phyloP scores from a whole-genome alignment of 1,284 basidiomycete species.

The Cutaneotrichosporon sp. region DNA sequence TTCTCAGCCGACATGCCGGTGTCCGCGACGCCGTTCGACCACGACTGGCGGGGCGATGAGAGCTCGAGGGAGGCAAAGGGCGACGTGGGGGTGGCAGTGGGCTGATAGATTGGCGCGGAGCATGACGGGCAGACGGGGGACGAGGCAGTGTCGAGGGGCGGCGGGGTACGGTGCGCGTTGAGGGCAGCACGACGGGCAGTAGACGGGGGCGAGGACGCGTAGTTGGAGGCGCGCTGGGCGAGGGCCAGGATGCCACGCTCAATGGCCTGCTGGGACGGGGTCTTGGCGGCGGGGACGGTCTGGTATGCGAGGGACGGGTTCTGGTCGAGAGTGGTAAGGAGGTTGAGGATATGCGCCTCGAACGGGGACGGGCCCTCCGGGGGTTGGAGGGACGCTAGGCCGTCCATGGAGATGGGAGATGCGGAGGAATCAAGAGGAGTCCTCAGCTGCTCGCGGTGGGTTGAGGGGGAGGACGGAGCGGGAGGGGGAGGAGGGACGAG shows the following conservation, averaged over 20 bases:
- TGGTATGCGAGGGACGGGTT: slow-evolving; percentile 45
- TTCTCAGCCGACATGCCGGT: slow-evolving; percentile 57
- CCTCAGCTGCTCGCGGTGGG: neutral
- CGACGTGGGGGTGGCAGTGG: slow-evolving; percentile 17
- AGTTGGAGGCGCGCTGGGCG: slow-evolving; percentile 31
- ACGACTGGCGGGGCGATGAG: slow-evolving; percentile 34
- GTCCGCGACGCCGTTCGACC: slow-evolving; percentile 32
- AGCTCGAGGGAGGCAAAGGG: slow-evolving; percentile 25
- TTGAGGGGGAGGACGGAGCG: neutral
- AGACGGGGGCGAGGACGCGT: slow-evolving; percentile 9
- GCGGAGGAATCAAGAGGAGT: neutral
- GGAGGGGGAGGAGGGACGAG: neutral
- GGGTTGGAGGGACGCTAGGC: slow-evolving; percentile 1
- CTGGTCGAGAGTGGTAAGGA: slow-evolving; percentile 38
- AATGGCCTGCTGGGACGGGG: slow-evolving; percentile 43
- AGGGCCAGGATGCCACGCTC: slow-evolving; percentile 43
- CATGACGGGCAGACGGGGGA: slow-evolving; percentile 35
- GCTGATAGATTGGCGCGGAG: slow-evolving; percentile 21
- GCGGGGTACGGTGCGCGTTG: slow-evolving; percentile 32
- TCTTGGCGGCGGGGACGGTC: slow-evolving; percentile 35
- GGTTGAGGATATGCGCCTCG: slow-evolving; percentile 41
- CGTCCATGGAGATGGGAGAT: slow-evolving; percentile 9
- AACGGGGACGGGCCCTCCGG: slow-evolving; percentile 32
- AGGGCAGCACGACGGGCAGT: neutral
- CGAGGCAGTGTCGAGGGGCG: slow-evolving; percentile 37